Conservation (phyloP, 208 protist species). For the Naegleria fowleri region DNA sequence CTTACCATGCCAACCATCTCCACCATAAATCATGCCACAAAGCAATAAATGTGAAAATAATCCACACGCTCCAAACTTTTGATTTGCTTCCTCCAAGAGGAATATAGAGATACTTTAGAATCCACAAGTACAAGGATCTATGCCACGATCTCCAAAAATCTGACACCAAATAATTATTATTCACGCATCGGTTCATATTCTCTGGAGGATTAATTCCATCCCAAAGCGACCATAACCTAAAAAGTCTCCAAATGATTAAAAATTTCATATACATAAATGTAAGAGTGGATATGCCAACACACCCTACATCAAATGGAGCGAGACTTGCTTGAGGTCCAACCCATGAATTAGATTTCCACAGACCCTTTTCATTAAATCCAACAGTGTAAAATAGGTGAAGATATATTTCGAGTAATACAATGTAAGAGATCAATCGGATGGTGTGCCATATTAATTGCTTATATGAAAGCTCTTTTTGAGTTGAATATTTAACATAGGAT, state of each 20-base stretch:
- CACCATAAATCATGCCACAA: slow-evolving; percentile 80
- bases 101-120: slow-evolving; percentile 85
- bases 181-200: slow-evolving; percentile 78
- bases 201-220: slow-evolving; percentile 75
- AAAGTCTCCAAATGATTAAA: slow-evolving; percentile 76
- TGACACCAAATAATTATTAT: slow-evolving; percentile 68
- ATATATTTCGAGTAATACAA: slow-evolving; percentile 39
- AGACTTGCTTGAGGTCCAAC: neutral
- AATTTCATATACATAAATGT: slow-evolving; percentile 83
- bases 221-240: slow-evolving; percentile 63
- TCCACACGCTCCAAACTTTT: slow-evolving; percentile 61
- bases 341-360: slow-evolving; percentile 34
- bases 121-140: slow-evolving; percentile 79
- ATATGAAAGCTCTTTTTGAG: slow-evolving; percentile 42
- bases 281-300: slow-evolving; percentile 52
- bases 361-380: slow-evolving; percentile 41
- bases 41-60: slow-evolving; percentile 81
- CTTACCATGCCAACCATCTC: slow-evolving; percentile 47
- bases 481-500: slow-evolving; percentile 54
- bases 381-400: slow-evolving; percentile 53
- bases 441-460: slow-evolving; percentile 41
- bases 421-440: slow-evolving; percentile 38
- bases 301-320: neutral
- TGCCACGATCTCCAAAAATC: slow-evolving; percentile 87
- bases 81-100: slow-evolving; percentile 64